Percentiles rank a stretch among this genome's conserved stretches.
These are phyloP conservation scores for Cordia subcordata DNA, from an alignment of 257 asterid species.

Conservation along the genomic window DNA sequence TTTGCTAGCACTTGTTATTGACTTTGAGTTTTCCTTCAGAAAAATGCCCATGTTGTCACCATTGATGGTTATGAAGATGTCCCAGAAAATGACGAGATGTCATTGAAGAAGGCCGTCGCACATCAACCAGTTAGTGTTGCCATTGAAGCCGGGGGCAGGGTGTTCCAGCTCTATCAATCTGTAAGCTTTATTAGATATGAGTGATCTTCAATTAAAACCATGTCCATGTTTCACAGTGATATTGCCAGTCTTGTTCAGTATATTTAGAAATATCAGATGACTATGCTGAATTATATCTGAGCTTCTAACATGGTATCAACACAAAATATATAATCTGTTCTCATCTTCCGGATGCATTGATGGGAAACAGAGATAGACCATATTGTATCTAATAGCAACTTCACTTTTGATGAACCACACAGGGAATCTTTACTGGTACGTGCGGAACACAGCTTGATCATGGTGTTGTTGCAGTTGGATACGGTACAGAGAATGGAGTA, in stretches of 20 bases:
- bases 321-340: no score
- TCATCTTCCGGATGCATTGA: no score
- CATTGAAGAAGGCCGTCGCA: conserved; percentile 73
- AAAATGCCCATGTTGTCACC: conserved; percentile 69
- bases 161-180: conserved; percentile 80
- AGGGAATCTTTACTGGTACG: conserved; percentile 80
- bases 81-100: conserved; percentile 57
- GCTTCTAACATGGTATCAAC: no score
- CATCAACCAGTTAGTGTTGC: conserved; percentile 81
- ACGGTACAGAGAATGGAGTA: conserved; percentile 55
- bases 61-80: conserved; percentile 82
- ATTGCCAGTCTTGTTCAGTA: no score
- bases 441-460: conserved; percentile 85
- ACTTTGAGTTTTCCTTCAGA: conserved; percentile 24
- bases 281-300: no score
- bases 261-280: no score
- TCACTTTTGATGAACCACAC: not conserved
- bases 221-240: no score
- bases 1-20: not conserved
- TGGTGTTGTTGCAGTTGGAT: conserved; percentile 81
- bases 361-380: no score
- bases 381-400: no score
- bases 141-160: conserved; percentile 93
- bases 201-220: no score
- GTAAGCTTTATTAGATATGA: conserved; percentile 30